Base-by-base conservation (phyloP, 768 basidiomycete genomes). In the Naganishia kalamii region DNA sequence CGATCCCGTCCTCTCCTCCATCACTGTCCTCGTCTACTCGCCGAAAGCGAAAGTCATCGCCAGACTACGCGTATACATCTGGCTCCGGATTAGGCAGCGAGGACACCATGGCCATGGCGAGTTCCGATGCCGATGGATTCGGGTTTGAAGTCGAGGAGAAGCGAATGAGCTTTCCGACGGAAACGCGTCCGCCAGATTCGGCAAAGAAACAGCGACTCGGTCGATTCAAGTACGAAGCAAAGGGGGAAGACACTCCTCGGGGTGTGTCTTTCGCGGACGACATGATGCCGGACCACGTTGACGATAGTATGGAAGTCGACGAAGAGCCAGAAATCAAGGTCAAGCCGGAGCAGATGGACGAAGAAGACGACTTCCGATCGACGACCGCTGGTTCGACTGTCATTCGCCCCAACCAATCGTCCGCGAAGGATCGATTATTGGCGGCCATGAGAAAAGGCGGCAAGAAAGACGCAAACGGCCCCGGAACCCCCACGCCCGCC, bases 31-130 rank as follows among this genome's bases (percentile, higher is more conserved):
- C 54, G 12, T 57, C 48, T 7, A 29, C 33, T 33, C 65, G 70
- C 65, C 75, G 90, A 86, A 70, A 88, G 85, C 66, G 79, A 78
- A 64, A 74, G 80, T 71, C 82, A 40, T 78, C 77, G 7, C 75
- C 74, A 29, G 75, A 73, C 21, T 44, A 59, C 29, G 63, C 50
- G 10, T 54, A 64, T 8, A 43, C 41, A 11, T 52, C 50, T 40
- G 63, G 63, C 23, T 64, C 63, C 1, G 54, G 54, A 57, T 35
- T 57, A 23, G 54, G 54, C 6, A 57, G 54, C 37, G 54, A 57
- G 27, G 54, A 57, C n/a, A 57, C 35, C 19, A 57, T 37, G 37
- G 54, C 35, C 19, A 29, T 64, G 29, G 41, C 63, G 7, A 70
- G 72, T 27, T 74, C 74, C 12, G 72, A 71, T 21, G 75, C 75